These are phyloP conservation scores for Acacia confusa DNA, from an alignment of 306 rosid genomes.

Conservation along the genomic window DNA sequence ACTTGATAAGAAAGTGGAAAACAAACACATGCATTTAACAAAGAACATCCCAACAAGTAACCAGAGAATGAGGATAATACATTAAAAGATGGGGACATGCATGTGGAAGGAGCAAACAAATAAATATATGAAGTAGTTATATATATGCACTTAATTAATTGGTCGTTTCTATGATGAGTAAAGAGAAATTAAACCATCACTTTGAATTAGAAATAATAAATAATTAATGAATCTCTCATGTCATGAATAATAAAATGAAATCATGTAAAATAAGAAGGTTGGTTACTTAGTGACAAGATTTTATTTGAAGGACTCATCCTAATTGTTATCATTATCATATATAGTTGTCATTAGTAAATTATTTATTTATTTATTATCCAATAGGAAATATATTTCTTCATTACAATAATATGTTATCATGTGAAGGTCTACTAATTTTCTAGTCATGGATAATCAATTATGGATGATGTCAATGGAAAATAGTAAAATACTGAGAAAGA, in stretches of 20 bases:
- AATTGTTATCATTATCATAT: conserved; percentile 1
- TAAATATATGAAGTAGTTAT: no score
- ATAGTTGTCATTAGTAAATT: conserved; percentile 1
- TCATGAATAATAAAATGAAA: conserved; percentile 3
- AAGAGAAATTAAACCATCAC: no score
- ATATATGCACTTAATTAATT: no score
- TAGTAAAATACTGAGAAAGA: neutral
- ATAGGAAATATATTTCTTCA: neutral
- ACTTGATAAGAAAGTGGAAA: no score
- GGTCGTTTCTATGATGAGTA: no score
- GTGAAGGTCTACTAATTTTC: neutral
- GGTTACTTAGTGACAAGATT: conserved; percentile 14
- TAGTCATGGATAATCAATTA: neutral
- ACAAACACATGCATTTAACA: no score
- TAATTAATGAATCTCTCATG: no score
- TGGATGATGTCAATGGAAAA: neutral
- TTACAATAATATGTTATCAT: neutral
- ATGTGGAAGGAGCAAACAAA: no score
- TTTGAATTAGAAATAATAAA: no score
- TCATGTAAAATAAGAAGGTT: neutral
- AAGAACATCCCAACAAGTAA: no score
- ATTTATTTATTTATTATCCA: neutral
- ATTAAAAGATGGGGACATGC: no score
- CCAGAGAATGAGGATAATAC: no score
- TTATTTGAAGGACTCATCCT: conserved; percentile 14